phyloP scores from a whole-genome alignment of 2,329 filamentous ascomycete genomes.

The Elsinoe australis region DNA sequence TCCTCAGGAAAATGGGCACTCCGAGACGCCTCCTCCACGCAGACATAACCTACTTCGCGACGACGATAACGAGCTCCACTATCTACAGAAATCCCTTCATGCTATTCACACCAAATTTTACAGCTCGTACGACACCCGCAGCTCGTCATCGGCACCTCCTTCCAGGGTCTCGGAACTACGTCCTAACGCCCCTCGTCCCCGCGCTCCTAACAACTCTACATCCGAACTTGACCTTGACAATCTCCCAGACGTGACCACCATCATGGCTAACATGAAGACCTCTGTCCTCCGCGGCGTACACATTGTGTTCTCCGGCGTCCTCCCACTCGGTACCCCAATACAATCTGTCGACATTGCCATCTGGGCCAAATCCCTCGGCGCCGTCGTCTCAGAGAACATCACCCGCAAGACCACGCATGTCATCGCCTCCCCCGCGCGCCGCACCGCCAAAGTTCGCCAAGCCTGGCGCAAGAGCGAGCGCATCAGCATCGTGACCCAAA shows the following conservation, averaged over 20 bases:
- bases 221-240: too few relatives aligned
- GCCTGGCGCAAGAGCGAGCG: conserved; percentile 64
- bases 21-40: conserved; percentile 34
- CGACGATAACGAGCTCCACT: conserved; percentile 73
- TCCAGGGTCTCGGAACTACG: conserved; percentile 43
- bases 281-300: conserved; percentile 65
- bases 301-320: conserved; percentile 83
- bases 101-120: conserved; percentile 74
- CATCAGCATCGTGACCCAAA: conserved; percentile 84
- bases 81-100: conserved; percentile 68
- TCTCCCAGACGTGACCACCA: conserved; percentile 78
- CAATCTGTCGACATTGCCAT: conserved; percentile 74
- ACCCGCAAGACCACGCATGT: conserved; percentile 56
- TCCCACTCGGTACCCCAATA: conserved; percentile 73
- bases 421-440: conserved; percentile 60
- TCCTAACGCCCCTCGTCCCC: conserved; percentile 46
- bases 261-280: conserved; percentile 76
- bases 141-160: neutral
- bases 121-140: conserved; percentile 59
- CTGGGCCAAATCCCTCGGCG: conserved; percentile 82
- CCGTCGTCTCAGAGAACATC: conserved; percentile 55
- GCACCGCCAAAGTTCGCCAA: conserved; percentile 85
- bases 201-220: conserved; percentile 23
- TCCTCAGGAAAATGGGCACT: conserved; percentile 27
- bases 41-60: conserved; percentile 77